Conservation (phyloP, 1,139 yeast species). For the Keqinozyma sinolaborantium region DNA sequence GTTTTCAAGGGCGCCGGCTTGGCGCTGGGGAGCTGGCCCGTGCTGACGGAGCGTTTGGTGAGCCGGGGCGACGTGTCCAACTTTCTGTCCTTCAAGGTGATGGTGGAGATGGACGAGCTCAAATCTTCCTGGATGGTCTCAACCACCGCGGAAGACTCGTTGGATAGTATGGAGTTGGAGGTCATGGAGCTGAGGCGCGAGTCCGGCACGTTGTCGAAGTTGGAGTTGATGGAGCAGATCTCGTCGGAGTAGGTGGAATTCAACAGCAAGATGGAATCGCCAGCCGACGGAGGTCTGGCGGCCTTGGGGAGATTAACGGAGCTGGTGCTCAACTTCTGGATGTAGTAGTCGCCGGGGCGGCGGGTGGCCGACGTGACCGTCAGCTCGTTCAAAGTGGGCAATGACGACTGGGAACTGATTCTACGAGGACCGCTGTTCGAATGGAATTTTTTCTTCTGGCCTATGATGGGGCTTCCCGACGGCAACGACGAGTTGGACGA, state of each 20-base stretch:
- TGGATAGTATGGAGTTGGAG: slow-evolving; percentile 21
- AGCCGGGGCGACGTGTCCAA: not conserved
- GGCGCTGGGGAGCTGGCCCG: not conserved
- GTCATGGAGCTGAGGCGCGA: slow-evolving; percentile 40
- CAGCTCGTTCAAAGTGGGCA: slow-evolving; percentile 19
- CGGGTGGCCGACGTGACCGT: slow-evolving; percentile 14
- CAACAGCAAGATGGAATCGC: slow-evolving; percentile 35
- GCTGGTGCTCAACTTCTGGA: slow-evolving; percentile 24
- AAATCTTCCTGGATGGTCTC: slow-evolving; percentile 10
- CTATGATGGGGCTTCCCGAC: not conserved
- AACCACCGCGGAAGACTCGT: slow-evolving; percentile 18
- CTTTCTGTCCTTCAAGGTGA: slow-evolving; percentile 3
- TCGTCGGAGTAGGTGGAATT: slow-evolving; percentile 36
- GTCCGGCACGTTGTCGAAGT: slow-evolving; percentile 34
- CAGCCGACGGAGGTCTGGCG: slow-evolving; percentile 26
- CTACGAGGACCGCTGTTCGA: slow-evolving; percentile 8
- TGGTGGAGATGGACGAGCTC: slow-evolving; percentile 6
- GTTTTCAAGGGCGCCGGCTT: not conserved
- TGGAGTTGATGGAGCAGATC: slow-evolving; percentile 28
- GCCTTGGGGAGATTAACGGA: slow-evolving; percentile 10
- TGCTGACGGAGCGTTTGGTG: slow-evolving; percentile 1
- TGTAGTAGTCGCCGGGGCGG: slow-evolving; percentile 43
- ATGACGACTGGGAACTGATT: slow-evolving; percentile 16
- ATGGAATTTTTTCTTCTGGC: not conserved
- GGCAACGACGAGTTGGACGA: not conserved